Conservation (phyloP, 2,329 filamentous ascomycete species). For the Helotiales sp. region DNA sequence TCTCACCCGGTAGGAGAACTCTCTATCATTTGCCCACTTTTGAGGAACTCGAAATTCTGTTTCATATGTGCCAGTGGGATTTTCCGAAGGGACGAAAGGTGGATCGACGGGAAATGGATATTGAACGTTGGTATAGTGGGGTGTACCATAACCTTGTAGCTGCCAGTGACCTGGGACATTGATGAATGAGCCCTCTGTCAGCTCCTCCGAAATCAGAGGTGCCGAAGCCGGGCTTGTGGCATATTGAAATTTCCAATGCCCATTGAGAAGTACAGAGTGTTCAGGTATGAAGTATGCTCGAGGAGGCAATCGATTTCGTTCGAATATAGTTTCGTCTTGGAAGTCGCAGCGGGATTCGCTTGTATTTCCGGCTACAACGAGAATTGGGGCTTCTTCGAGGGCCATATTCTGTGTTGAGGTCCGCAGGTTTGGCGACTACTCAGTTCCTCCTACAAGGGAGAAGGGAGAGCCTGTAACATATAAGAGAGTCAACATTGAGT, state of each 20-base stretch:
- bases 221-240: conserved; percentile 46
- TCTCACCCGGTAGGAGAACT: conserved; percentile 54
- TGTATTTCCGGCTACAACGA: background rate
- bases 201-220: conserved; percentile 36
- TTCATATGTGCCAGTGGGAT: conserved; percentile 55
- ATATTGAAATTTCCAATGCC: conserved; percentile 57
- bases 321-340: conserved; percentile 50
- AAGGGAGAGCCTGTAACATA: background rate
- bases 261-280: conserved; percentile 52
- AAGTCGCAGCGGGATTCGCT: conserved; percentile 40
- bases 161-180: conserved; percentile 70
- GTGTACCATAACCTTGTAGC: conserved; percentile 63
- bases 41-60: conserved; percentile 48
- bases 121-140: conserved; percentile 68
- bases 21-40: conserved; percentile 39
- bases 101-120: conserved; percentile 67
- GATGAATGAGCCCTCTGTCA: conserved; percentile 37
- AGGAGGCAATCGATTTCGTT: conserved; percentile 53
- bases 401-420: background rate
- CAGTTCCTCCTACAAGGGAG: too few relatives aligned
- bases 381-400: conserved; percentile 28
- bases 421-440: background rate
- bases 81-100: conserved; percentile 54
- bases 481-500: background rate
- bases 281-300: conserved; percentile 54